Evolutionary conservation across 768 basidiomycete genomes (phyloP).

Genomic region (Leccinum aurantiacum): DNA sequence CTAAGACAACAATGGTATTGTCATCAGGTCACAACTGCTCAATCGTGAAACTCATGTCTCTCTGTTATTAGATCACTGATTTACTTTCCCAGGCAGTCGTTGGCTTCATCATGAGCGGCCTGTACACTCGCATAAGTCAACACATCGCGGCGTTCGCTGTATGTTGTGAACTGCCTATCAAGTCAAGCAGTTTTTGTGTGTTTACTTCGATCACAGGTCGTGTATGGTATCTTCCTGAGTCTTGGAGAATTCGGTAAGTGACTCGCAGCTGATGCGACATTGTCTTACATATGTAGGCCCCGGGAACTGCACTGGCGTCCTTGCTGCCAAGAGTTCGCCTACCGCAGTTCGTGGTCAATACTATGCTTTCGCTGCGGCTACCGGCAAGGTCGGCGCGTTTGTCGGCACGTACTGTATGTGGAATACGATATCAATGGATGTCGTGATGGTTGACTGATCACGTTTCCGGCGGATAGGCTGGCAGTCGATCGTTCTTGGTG

Average conservation of each 20-base stretch:
- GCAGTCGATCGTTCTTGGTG: conserved; percentile 64
- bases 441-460: conserved; percentile 6
- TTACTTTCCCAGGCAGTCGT: conserved; percentile 66
- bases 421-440: neutral
- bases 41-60: conserved; percentile 1
- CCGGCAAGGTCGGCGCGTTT: conserved; percentile 85
- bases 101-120: conserved; percentile 89
- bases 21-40: neutral
- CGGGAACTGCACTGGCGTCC: conserved; percentile 81
- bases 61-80: conserved; percentile 62
- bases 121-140: conserved; percentile 59
- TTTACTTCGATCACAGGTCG: conserved; percentile 43
- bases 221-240: conserved; percentile 89
- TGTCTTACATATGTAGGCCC: conserved; percentile 47
- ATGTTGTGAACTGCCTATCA: conserved; percentile 21
- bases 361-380: conserved; percentile 83
- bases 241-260: conserved; percentile 78
- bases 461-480: conserved; percentile 43
- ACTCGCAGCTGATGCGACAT: neutral
- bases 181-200: neutral
- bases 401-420: conserved; percentile 75
- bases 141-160: conserved; percentile 78
- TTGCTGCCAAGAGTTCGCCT: conserved; percentile 83
- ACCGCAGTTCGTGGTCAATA: conserved; percentile 85
- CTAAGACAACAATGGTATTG: conserved; percentile 71